Base-by-base conservation (phyloP, 257 asterid species). In the Primulina huaijiensis region DNA sequence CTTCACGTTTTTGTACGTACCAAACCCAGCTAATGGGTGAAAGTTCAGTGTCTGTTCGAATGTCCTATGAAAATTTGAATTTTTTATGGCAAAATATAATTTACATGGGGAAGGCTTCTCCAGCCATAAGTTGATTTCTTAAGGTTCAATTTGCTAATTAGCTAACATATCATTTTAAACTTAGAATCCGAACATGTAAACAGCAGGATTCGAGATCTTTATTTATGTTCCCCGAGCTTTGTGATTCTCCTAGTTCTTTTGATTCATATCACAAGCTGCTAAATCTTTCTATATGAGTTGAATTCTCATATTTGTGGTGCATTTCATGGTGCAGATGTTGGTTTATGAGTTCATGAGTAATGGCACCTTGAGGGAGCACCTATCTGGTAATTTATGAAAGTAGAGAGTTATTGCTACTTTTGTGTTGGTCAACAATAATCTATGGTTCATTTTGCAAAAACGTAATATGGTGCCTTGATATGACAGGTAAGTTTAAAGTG, bases 311-410 rank as follows among this genome's bases (percentile, higher is more conserved):
- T 64, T 74, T 76, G 21, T 65, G 71, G 27, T 77, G 59, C 23
- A 71, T 80, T 70, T 53, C 61, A 6, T 68, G 25, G 69, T 82
- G 86, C 97, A 94, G 98, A 94, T 94, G 97, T 73, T 94, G 90
- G 77, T 94, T 62, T 94, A 94, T 59, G 98, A 94, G 72, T 89
- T 85, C 86, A 89, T 94, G 98, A 79, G 96, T 10, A 85, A 91
- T 46, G 98, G 98, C 30, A 89, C 85, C 77, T 75, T 91, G 74
- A 81, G 99, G 79, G 98, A 94, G 77, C 93, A 89, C 80, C 76
- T 94, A 62, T 94, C 95, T 17, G 92, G 99, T 89, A 87, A 69
- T 73, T 68, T 30, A 53, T 38, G 11, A 67, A 67, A 37, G 55
- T 62, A n/a, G n/a, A n/a, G n/a, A 60, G 5, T 64, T 50, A 7